These are phyloP conservation scores for Xylariaceae sp. DNA, from an alignment of 2,329 filamentous ascomycete genomes.

Conservation along the genomic window DNA sequence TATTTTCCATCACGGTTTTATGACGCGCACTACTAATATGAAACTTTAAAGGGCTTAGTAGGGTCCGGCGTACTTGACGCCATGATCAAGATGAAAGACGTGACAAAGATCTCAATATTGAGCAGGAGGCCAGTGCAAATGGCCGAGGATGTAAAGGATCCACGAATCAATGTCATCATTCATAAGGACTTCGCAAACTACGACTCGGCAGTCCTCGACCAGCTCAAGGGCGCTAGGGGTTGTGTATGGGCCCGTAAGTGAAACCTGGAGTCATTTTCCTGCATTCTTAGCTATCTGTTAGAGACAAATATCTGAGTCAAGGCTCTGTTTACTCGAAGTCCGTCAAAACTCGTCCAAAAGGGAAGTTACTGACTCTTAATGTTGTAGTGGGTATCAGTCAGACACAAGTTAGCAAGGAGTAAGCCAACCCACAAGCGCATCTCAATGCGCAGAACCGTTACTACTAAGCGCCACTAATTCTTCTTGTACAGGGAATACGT, in stretches of 20 bases:
- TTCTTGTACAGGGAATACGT: constrained; percentile 60
- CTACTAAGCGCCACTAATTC: background rate
- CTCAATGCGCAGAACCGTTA: background rate
- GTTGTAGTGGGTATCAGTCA: constrained; percentile 64
- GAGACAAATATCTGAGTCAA: background rate
- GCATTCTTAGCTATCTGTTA: background rate
- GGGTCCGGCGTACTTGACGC: constrained; percentile 67
- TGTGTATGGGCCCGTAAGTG: constrained; percentile 70
- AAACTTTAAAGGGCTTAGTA: constrained; percentile 57
- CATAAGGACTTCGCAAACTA: constrained; percentile 73
- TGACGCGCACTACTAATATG: background rate
- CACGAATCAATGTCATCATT: constrained; percentile 69
- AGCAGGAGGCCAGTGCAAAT: constrained; percentile 69
- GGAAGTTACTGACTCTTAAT: background rate
- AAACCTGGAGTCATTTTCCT: background rate
- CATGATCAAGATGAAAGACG: constrained; percentile 61
- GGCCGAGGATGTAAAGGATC: constrained; percentile 62
- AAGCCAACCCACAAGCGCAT: constrained; percentile 32
- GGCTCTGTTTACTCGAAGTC: background rate
- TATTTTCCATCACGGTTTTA: background rate
- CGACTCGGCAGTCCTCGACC: constrained; percentile 59
- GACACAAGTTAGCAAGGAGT: constrained; percentile 65
- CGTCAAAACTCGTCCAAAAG: background rate
- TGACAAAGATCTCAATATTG: constrained; percentile 70
- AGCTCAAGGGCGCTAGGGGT: constrained; percentile 69